phyloP scores from a whole-genome alignment of 805 yeast species.

The Sugiyamaella chiloensis region DNA sequence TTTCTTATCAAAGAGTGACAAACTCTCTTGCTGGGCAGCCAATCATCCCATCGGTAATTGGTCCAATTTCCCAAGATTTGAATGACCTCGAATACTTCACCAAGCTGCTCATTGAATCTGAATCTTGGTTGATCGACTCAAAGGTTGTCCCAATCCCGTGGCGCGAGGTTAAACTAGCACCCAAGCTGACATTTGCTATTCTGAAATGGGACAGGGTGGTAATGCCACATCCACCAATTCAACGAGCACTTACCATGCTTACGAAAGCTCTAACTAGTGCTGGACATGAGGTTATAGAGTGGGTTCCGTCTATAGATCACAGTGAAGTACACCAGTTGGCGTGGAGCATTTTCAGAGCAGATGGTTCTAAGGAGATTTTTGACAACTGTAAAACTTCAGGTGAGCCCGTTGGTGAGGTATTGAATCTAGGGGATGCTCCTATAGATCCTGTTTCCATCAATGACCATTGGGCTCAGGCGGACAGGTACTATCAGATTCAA shows the following conservation, averaged over 20 bases:
- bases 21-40: constrained; percentile 37
- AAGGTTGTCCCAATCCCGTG: constrained; percentile 42
- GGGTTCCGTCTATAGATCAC: background rate
- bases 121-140: constrained; percentile 47
- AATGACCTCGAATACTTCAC: constrained; percentile 41
- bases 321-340: background rate
- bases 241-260: constrained; percentile 33
- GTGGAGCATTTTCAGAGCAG: constrained; percentile 12
- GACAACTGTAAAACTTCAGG: constrained; percentile 52
- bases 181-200: constrained; percentile 44
- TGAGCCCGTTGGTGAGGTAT: constrained; percentile 47
- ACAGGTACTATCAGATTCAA: constrained; percentile 9
- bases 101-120: constrained; percentile 34
- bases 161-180: constrained; percentile 32
- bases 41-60: constrained; percentile 45
- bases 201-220: constrained; percentile 42
- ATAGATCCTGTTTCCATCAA: background rate
- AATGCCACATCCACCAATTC: constrained; percentile 48
- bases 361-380: constrained; percentile 47
- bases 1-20: constrained; percentile 9
- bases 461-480: constrained; percentile 9
- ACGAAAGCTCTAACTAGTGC: constrained; percentile 23
- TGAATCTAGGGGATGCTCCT: background rate
- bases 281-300: constrained; percentile 51
- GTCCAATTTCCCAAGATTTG: constrained; percentile 44